Conservation (phyloP, 495 filamentous ascomycete species). For the Baudoinia panamericana region DNA sequence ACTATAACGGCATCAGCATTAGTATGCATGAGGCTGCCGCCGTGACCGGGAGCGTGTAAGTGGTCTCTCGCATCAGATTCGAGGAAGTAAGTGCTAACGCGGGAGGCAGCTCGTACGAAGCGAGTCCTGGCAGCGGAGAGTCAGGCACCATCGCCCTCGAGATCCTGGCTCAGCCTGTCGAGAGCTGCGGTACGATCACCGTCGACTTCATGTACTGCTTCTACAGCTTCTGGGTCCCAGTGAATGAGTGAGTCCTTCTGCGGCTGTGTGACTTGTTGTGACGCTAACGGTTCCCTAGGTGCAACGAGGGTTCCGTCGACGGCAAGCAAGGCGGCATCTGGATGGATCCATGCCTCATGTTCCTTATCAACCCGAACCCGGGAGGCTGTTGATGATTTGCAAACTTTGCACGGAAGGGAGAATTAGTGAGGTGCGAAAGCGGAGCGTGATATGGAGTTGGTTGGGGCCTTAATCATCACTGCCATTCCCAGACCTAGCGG, state of each 20-base stretch:
- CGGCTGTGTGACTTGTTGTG: not conserved
- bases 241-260: not conserved
- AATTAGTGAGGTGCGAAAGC: too few species aligned
- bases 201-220: not conserved
- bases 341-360: not conserved
- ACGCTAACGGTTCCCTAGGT: not conserved
- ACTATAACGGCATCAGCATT: not conserved
- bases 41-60: not conserved
- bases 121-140: not conserved
- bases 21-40: not conserved
- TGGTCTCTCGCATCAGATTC: not conserved
- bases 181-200: not conserved
- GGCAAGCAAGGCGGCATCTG: constrained; percentile 2
- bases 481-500: too few species aligned
- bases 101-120: not conserved
- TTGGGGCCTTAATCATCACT: too few species aligned
- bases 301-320: not conserved
- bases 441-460: too few species aligned
- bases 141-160: not conserved
- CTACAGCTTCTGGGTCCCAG: not conserved
- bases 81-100: not conserved
- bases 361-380: not conserved
- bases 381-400: not conserved
- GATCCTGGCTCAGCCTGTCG: not conserved
- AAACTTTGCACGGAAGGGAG: not conserved